Base-by-base conservation (phyloP, 1,139 yeast genomes). In the Starmera stellimalicola region DNA sequence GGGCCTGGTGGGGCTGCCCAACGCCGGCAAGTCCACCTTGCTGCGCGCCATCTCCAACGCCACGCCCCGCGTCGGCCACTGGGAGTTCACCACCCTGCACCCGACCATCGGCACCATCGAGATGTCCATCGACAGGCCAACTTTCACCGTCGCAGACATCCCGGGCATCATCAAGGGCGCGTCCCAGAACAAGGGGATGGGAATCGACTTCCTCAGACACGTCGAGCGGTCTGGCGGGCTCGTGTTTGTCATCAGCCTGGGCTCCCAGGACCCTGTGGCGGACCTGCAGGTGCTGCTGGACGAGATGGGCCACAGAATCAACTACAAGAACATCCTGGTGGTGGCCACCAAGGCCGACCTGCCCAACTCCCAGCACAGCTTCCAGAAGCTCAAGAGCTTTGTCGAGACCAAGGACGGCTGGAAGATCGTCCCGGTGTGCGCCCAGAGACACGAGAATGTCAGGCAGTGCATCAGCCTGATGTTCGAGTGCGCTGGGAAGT, bases 161-260 rank as follows among this genome's bases (percentile, higher is more conserved):
- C 98, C 98, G 0, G 98, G 98, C 10, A 83, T 91, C 34, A 82
- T 91, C 37, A 68, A 75, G 50, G 97, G 94, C 8, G 97, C 98
- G 0, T 67, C 76, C 2, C 64, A 77, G 28, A 83, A 88, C 50
- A 78, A 71, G 51, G 98, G 98, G 3, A 80, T 91, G 84, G 98
- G 98, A 0, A 67, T 85, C 32, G 96, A 87, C 43, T 91, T 91
- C 55, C 60, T 91, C 42, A 68, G 96, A 38, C 98, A 91, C 53
- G 76, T 91, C 34, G 98, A 91, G 56, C 68, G 98, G 42, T 82
- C 95, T 4, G 80, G 82, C 11, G 95, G 95, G 0, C 60, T 91
- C 37, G 94, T 81, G 3, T 85, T 91, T 60, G 95, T 91, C 4
- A 64, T 91, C 3, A 81, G 87, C 5, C 61, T 91, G 18, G 95